These are phyloP conservation scores for Vigna mungo DNA, from an alignment of 306 rosid genomes.

Conservation along the genomic window DNA sequence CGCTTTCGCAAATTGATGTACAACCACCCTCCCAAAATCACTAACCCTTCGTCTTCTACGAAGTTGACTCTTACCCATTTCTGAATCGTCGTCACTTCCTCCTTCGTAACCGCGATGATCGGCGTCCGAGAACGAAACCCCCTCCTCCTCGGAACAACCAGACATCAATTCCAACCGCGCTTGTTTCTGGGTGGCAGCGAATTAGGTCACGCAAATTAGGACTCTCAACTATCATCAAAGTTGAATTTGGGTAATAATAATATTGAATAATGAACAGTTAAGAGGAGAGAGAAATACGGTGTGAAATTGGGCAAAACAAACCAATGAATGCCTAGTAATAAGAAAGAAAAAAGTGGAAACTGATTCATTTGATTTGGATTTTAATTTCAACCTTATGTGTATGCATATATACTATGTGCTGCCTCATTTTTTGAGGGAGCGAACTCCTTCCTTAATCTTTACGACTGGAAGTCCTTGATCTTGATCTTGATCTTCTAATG, in stretches of 20 bases:
- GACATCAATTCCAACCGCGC: conserved; percentile 58
- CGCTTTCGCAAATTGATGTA: conserved; percentile 55
- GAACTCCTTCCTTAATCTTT: neutral
- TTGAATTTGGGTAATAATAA: conserved; percentile 9
- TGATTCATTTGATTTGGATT: neutral
- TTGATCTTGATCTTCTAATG: no score
- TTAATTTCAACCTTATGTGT: conserved; percentile 4
- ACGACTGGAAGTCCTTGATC: neutral
- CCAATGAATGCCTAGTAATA: neutral
- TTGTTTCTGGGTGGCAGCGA: neutral
- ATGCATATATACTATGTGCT: no score
- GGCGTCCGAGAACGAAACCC: conserved; percentile 48
- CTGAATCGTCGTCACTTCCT: conserved; percentile 45
- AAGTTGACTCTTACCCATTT: conserved; percentile 42
- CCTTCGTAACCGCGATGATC: conserved; percentile 41
- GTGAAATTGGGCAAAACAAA: neutral
- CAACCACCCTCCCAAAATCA: conserved; percentile 48
- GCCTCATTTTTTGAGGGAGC: neutral
- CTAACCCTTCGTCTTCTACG: conserved; percentile 15
- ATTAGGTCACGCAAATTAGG: conserved; percentile 28
- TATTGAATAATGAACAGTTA: conserved; percentile 9
- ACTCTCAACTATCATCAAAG: conserved; percentile 19
- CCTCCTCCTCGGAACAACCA: conserved; percentile 54
- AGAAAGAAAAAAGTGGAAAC: neutral
- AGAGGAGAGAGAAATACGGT: neutral